Evolutionary conservation across 257 asterid species (phyloP).

Genomic region (Lavandula angustifolia): DNA sequence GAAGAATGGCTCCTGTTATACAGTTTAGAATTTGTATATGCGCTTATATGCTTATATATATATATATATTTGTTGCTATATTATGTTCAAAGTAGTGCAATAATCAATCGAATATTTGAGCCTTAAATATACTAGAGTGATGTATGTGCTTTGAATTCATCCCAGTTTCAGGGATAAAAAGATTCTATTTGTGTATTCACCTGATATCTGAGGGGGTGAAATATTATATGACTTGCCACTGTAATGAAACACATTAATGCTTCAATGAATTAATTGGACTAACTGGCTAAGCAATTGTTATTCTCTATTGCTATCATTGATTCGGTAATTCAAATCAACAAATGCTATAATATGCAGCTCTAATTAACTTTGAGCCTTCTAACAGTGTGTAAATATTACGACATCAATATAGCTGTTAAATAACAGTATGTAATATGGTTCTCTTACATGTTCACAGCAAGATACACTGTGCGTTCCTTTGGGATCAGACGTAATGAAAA

Average conservation of each 20-base stretch:
- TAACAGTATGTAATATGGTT: neutral
- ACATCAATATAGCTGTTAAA: neutral
- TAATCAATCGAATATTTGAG: too few relatives aligned
- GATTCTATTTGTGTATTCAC: too few relatives aligned
- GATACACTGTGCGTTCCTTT: constrained; percentile 54
- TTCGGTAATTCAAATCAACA: constrained; percentile 6
- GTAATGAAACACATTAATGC: too few relatives aligned
- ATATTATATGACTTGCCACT: neutral
- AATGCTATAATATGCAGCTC: neutral
- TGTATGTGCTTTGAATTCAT: neutral
- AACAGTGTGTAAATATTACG: neutral
- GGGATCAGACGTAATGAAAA: constrained; percentile 52
- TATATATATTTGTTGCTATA: too few relatives aligned
- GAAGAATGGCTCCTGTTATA: too few relatives aligned
- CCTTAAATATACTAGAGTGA: neutral
- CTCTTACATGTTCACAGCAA: constrained; percentile 31
- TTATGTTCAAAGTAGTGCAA: too few relatives aligned
- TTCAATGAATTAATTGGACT: neutral
- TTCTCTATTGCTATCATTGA: neutral
- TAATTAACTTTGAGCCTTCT: neutral
- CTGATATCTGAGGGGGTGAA: neutral
- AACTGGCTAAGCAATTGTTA: neutral
- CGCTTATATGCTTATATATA: too few relatives aligned
- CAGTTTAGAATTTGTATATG: too few relatives aligned
- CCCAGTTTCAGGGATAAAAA: neutral